Percentiles rank a stretch among this genome's conserved stretches.
These are phyloP conservation scores for Xanthoconium stramineum DNA, from an alignment of 768 basidiomycete species.

Conservation along the genomic window DNA sequence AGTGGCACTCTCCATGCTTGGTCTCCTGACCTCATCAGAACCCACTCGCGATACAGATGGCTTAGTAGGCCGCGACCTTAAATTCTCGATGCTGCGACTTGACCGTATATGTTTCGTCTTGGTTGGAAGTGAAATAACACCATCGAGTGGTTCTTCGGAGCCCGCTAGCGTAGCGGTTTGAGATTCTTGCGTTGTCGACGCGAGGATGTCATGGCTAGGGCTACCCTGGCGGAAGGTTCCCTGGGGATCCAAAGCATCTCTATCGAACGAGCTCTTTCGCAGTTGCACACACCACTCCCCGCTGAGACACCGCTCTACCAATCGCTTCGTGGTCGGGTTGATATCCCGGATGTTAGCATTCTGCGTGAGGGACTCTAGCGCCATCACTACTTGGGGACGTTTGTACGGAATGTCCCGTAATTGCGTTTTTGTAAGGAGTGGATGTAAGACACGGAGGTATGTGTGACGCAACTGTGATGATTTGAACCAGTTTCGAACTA, in stretches of 20 bases:
- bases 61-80: constrained; percentile 35
- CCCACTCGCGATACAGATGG: constrained; percentile 31
- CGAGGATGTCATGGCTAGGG: constrained; percentile 42
- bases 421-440: constrained; percentile 92
- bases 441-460: constrained; percentile 93
- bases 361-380: constrained; percentile 73
- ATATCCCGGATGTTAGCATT: constrained; percentile 78
- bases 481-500: constrained; percentile 2
- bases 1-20: constrained; percentile 37
- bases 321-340: constrained; percentile 80
- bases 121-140: constrained; percentile 19
- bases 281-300: constrained; percentile 85
- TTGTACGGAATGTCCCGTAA: constrained; percentile 85
- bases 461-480: constrained; percentile 80
- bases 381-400: constrained; percentile 80
- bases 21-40: constrained; percentile 38
- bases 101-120: constrained; percentile 51
- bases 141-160: constrained; percentile 17
- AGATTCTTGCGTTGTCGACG: constrained; percentile 33
- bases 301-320: constrained; percentile 86
- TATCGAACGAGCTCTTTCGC: constrained; percentile 38
- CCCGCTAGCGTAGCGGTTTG: neutral
- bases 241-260: constrained; percentile 27
- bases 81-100: constrained; percentile 64
- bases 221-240: constrained; percentile 35